Evolutionary conservation across 2,329 filamentous ascomycete genomes (phyloP), one percentile per base, ranked within the genome.

Genomic region (Byssochlamys sp.): DNA sequence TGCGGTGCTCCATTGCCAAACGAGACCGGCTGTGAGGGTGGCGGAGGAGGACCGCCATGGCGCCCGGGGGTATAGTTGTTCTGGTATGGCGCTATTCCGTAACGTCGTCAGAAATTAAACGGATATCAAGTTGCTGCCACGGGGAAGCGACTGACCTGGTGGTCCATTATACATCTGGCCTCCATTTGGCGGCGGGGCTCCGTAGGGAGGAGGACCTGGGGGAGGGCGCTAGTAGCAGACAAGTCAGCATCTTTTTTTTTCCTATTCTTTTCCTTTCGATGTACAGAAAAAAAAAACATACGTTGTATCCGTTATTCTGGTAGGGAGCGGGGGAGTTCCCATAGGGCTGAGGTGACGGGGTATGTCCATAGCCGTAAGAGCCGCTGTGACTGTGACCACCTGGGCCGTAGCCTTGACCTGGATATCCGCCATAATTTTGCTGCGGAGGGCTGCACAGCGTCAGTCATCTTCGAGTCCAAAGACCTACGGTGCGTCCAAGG

Each of bases 1-100:
- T 84, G 80, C 19, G 91, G 91, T 12, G 91, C 91, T 58, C 90
- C 91, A 60, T 85, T 80, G 57, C 91, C 89, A 68, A 94, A 94
- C 61, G 81, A 78, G 70, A 91, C 88, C 61, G 86, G 80, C 56
- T 81, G 77, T 58, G 79, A 71, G 19, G 88, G 87, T 6, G 89
- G 89, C 55, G 86, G 82, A 1, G 85, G 80, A 54, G 89, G 88
- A 7, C 77, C 82, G 63, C 69, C 70, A 57, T 78, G 78, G 64
- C 82, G 82, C 60, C 81, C 82, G 58, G 85, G 81, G 57, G 74
- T 72, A 71, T 83, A 84, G 53, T 78, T 75, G 67, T 83, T 82
- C 56, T 79, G 76, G 67, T 78, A 78, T 59, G 67, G 68, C 12
- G 65, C 61, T 55, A 66, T 63, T 31, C 63, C 64, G 59, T 57